phyloP scores from a whole-genome alignment of 768 basidiomycete genomes.

The Podaxis rugospora region DNA sequence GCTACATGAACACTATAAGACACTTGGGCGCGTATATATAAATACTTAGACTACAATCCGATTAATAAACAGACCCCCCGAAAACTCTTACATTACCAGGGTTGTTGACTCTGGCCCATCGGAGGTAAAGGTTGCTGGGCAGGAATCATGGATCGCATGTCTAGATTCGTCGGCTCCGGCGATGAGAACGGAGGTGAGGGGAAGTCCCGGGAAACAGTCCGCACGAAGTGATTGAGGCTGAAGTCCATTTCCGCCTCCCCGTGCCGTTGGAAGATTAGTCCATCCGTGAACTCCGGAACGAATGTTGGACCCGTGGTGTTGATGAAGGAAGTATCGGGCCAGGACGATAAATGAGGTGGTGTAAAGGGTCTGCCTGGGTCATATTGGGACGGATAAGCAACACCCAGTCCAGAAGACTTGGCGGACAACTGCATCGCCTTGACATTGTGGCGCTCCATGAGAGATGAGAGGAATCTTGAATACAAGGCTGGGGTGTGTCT shows the following conservation, averaged over 20 bases:
- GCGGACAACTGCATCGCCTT: background rate
- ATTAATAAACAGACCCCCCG: background rate
- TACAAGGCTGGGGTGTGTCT: constrained; percentile 55
- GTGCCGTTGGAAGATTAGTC: constrained; percentile 16
- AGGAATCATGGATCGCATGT: constrained; percentile 1
- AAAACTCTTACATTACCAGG: background rate
- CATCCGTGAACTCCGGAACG: constrained; percentile 12
- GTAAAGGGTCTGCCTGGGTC: constrained; percentile 19
- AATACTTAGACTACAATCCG: background rate
- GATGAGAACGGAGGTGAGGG: constrained; percentile 15
- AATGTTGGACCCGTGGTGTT: background rate
- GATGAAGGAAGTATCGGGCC: constrained; percentile 36
- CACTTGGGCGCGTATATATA: background rate
- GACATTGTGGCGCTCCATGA: constrained; percentile 26
- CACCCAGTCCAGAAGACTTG: background rate
- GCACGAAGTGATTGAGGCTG: constrained; percentile 41
- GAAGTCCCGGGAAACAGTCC: constrained; percentile 27
- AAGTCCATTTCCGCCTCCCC: constrained; percentile 42
- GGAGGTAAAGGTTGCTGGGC: background rate
- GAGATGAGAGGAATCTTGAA: constrained; percentile 47
- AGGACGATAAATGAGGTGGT: constrained; percentile 30
- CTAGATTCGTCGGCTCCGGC: constrained; percentile 8
- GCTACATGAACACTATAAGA: background rate
- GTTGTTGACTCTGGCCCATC: background rate
- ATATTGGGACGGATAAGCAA: background rate